Base-by-base conservation (phyloP, 2,329 filamentous ascomycete genomes). In the Tolypocladium tundrense region DNA sequence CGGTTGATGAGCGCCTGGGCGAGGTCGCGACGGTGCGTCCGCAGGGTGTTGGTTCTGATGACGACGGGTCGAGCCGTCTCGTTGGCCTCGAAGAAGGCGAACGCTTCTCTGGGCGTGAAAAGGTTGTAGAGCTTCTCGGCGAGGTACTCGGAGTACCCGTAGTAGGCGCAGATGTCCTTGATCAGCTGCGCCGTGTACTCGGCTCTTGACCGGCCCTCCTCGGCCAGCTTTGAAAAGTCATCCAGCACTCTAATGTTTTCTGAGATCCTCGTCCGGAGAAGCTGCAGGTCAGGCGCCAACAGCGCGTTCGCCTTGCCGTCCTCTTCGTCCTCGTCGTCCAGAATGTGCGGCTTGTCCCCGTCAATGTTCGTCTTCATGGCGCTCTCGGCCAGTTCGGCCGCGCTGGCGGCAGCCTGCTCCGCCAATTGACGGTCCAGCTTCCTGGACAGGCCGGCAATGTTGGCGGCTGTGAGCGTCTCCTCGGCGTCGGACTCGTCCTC, bases 21-120 rank as follows among this genome's bases (percentile, higher is more conserved):
- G 21, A 99, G 87, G 62, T 96, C 92, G 67, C 85, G 77, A 56
- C 85, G 79, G 69, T 86, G 83, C 42, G 84, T 87, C 65, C 91
- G 88, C 59, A 99, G 83, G 10, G 93, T 99, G 75, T 99, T 99
- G 62, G 94, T 97, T 68, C 94, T 87, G 70, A 99, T 95, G 63
- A 99, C 94, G 59, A 99, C 87, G 4, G 94, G 94, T 55, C 94
- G 86, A 16, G 91, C 85, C 35, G 90, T 91, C 76, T 99, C 94
- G 85, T 99, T 99, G 67, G 93, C 93, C 76, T 99, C 94, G 77
- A 99, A 97, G 76, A 99, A 99, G 57, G 92, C 92, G 66, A 97
- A 95, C 0, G 94, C 94, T 76, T 99, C 94, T 66, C 88, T 87
- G 0, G 94, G 90, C 1, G 91, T 86, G 76, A 99, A 97, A 8